These are phyloP conservation scores for Eimeria praecox DNA, from an alignment of 169 alveolate genomes.

Conservation along the genomic window DNA sequence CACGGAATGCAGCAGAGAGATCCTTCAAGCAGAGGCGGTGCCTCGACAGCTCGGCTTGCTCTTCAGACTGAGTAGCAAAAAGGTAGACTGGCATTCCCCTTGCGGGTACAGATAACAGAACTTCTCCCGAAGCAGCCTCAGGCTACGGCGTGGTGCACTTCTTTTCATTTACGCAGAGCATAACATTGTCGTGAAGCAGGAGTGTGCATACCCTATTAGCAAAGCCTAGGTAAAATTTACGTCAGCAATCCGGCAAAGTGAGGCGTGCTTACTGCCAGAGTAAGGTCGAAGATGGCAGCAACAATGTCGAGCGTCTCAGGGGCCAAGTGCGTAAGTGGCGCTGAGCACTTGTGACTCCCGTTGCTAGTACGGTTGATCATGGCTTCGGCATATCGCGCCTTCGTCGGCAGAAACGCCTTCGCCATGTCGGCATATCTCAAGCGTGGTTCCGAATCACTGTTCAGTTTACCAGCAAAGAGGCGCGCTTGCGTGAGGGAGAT, in stretches of 20 bases:
- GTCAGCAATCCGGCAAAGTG: neutral
- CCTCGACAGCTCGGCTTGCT: conserved; percentile 80
- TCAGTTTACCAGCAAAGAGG: conserved; percentile 77
- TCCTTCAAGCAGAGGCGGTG: conserved; percentile 78
- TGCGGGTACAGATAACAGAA: neutral
- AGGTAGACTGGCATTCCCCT: neutral
- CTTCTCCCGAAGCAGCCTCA: neutral
- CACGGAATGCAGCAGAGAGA: conserved; percentile 74
- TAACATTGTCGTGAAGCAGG: neutral
- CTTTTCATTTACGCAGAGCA: neutral
- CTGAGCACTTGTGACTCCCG: conserved; percentile 79
- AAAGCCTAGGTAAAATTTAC: neutral
- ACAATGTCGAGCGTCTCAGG: conserved; percentile 79
- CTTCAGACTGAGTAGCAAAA: conserved; percentile 79
- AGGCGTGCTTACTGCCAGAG: conserved; percentile 73
- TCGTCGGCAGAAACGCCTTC: conserved; percentile 79
- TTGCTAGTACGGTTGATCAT: conserved; percentile 80
- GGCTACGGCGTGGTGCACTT: neutral
- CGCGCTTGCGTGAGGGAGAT: conserved; percentile 77
- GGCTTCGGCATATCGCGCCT: conserved; percentile 78
- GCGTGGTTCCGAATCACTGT: conserved; percentile 74
- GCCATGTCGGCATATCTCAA: conserved; percentile 80
- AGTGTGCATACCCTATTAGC: neutral
- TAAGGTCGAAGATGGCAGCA: conserved; percentile 77
- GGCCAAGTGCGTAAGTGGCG: conserved; percentile 78